These are phyloP conservation scores for Mortierella sp. DNA, from an alignment of 371 early-diverging fungal species.

Conservation along the genomic window DNA sequence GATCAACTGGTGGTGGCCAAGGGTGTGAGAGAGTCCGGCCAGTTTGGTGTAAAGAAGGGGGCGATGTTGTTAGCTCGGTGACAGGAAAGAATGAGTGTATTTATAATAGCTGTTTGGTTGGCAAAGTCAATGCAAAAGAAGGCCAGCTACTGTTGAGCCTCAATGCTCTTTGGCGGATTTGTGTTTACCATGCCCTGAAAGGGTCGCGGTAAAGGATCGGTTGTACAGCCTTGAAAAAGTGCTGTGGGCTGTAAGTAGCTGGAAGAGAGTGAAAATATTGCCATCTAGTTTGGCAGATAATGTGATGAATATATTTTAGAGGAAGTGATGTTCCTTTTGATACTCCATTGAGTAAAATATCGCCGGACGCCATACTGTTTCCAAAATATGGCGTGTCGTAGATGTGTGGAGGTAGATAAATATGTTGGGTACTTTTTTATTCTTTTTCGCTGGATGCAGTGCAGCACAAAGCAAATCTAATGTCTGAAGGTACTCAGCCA, in stretches of 20 bases:
- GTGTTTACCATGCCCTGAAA: conserved; percentile 16
- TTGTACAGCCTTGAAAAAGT: conserved; percentile 20
- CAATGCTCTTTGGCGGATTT: not conserved
- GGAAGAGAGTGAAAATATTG: conserved; percentile 31
- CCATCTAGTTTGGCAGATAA: conserved; percentile 27
- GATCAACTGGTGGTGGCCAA: conserved; percentile 8
- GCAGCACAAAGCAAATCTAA: too few species aligned
- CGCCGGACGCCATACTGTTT: not conserved
- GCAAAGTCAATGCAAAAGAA: not conserved
- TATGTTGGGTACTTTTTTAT: not conserved
- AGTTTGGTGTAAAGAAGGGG: conserved; percentile 42
- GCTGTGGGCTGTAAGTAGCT: conserved; percentile 27
- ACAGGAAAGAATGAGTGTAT: conserved; percentile 40
- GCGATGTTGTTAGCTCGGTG: conserved; percentile 28
- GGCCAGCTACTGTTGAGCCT: not conserved
- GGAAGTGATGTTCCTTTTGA: conserved; percentile 5
- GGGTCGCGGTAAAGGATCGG: conserved; percentile 45
- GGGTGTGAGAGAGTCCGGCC: conserved; percentile 33
- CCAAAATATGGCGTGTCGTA: not conserved
- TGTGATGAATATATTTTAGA: conserved; percentile 23
- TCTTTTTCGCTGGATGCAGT: too few species aligned
- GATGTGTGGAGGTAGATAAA: too few species aligned
- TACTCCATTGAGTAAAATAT: not conserved
- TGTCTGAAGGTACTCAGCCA: not conserved
- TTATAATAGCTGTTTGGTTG: conserved; percentile 32